Conservation (phyloP, 768 basidiomycete species). For the Chalciporus pseudorubinellus region DNA sequence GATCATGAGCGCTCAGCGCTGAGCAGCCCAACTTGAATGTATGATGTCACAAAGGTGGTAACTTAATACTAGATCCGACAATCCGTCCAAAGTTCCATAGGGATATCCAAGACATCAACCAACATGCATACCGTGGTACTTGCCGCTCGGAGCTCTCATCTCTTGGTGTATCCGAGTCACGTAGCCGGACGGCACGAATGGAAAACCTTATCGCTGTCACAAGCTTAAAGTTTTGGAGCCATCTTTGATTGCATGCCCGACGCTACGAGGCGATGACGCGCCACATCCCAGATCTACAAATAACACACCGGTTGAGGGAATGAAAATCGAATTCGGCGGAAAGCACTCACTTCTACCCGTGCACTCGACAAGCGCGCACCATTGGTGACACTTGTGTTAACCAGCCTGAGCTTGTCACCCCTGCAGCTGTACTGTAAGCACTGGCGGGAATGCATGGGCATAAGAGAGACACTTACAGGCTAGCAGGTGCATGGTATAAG, state of each 20-base stretch:
- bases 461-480: constrained; percentile 29
- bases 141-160: not conserved
- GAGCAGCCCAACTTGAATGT: no score
- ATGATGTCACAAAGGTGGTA: no score
- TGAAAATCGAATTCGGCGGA: not conserved
- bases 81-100: no score
- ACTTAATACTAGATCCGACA: no score
- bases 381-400: constrained; percentile 37
- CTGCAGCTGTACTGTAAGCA: constrained; percentile 25
- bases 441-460: not conserved
- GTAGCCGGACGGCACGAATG: not conserved
- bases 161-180: not conserved
- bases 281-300: constrained; percentile 41
- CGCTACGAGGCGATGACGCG: constrained; percentile 39
- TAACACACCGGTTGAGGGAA: not conserved
- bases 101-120: no score
- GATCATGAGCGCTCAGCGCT: no score
- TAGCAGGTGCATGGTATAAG: constrained; percentile 43
- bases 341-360: constrained; percentile 39
- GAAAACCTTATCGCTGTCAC: not conserved
- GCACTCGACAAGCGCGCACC: constrained; percentile 32
- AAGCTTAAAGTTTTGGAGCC: constrained; percentile 24
- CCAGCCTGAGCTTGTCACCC: constrained; percentile 42
- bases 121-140: no score
- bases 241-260: constrained; percentile 43